These are phyloP conservation scores for Bisporella sp. DNA, from an alignment of 2,329 filamentous ascomycete species.

Conservation along the genomic window DNA sequence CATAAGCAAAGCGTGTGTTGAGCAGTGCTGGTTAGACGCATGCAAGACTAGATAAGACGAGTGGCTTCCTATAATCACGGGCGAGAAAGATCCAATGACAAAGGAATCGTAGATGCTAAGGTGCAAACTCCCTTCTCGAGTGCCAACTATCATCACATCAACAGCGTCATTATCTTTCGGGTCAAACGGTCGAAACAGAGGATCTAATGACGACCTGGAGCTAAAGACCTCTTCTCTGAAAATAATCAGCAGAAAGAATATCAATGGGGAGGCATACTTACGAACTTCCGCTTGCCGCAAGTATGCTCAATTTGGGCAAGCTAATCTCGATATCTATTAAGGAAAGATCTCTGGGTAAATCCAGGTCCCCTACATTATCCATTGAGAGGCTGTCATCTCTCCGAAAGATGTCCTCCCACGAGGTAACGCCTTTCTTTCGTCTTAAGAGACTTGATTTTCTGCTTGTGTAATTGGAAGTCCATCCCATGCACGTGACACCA, in stretches of 20 bases:
- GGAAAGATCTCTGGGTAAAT: constrained; percentile 67
- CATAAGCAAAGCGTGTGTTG: constrained; percentile 70
- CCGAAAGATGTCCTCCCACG: constrained; percentile 16
- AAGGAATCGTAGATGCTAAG: constrained; percentile 83
- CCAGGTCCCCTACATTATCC: constrained; percentile 20
- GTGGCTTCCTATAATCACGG: constrained; percentile 25
- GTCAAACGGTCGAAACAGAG: constrained; percentile 31
- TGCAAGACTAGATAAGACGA: constrained; percentile 43
- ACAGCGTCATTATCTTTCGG: constrained; percentile 65
- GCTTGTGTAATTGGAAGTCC: constrained; percentile 27
- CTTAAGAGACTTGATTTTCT: constrained; percentile 11
- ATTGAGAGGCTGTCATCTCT: constrained; percentile 4
- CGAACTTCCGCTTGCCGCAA: constrained; percentile 60
- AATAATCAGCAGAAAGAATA: constrained; percentile 5
- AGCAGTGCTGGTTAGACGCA: constrained; percentile 63
- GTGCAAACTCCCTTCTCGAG: constrained; percentile 63
- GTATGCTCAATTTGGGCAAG: constrained; percentile 67
- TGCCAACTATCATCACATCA: constrained; percentile 71
- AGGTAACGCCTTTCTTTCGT: constrained; percentile 8
- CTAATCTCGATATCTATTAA: constrained; percentile 71
- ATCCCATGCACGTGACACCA: constrained; percentile 38
- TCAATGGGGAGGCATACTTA: constrained; percentile 31
- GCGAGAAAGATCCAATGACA: constrained; percentile 61
- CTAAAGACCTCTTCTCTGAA: constrained; percentile 28
- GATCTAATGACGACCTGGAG: constrained; percentile 27